Evolutionary conservation across 1,139 yeast species (phyloP).

Genomic region (Lodderomyces pseudojiufengensis): DNA sequence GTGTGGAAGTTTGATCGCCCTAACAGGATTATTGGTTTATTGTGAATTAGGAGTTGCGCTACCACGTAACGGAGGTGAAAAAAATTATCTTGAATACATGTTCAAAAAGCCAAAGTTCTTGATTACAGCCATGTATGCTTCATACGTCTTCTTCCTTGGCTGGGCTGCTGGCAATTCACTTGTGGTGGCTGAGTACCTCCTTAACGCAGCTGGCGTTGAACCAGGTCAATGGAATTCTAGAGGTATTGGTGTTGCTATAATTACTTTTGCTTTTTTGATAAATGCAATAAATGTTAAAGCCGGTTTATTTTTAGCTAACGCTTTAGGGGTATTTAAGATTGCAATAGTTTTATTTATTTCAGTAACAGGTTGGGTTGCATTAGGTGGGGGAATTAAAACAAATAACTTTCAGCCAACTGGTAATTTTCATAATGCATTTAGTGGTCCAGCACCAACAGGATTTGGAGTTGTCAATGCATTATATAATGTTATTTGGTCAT

Average conservation of each 20-base stretch:
- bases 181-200: constrained; percentile 47
- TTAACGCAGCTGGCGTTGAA: constrained; percentile 69
- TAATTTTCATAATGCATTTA: constrained; percentile 60
- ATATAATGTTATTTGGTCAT: constrained; percentile 80
- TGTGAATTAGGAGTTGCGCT: constrained; percentile 83
- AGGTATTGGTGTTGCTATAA: constrained; percentile 70
- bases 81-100: constrained; percentile 74
- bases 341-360: constrained; percentile 64
- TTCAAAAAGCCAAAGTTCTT: constrained; percentile 66
- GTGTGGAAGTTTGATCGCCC: constrained; percentile 70
- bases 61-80: constrained; percentile 87
- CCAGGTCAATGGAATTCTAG: constrained; percentile 73
- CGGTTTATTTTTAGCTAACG: constrained; percentile 67
- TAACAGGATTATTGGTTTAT: constrained; percentile 71
- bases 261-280: constrained; percentile 65
- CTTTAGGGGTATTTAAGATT: constrained; percentile 69
- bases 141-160: constrained; percentile 73
- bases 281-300: constrained; percentile 60
- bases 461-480: constrained; percentile 76
- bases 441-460: constrained; percentile 59
- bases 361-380: constrained; percentile 78
- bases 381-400: constrained; percentile 62
- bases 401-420: constrained; percentile 49
- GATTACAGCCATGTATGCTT: constrained; percentile 70
- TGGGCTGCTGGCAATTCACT: constrained; percentile 80